Percentiles rank a stretch among this genome's conserved stretches.
Evolutionary conservation across 1,284 basidiomycete genomes (phyloP).

Genomic region (Microbotryum silenes-acaulis): DNA sequence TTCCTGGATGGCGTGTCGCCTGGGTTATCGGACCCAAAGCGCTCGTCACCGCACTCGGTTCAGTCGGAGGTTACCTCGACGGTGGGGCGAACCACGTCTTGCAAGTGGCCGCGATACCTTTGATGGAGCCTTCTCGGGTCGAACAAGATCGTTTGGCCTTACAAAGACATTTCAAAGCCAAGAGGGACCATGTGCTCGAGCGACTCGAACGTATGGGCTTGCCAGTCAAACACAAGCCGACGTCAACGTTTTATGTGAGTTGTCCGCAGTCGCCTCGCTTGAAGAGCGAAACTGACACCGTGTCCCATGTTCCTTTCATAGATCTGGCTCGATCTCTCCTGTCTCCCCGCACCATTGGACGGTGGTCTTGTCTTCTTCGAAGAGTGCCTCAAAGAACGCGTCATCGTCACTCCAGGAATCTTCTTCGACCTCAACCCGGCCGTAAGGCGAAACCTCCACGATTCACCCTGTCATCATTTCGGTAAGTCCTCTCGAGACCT

Average conservation of each 20-base stretch:
- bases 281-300: too few species aligned
- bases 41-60: constrained; percentile 73
- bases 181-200: constrained; percentile 78
- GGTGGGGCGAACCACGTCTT: constrained; percentile 42
- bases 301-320: constrained; percentile 54
- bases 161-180: constrained; percentile 66
- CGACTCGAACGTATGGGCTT: constrained; percentile 71
- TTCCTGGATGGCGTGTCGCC: constrained; percentile 78
- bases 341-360: constrained; percentile 69
- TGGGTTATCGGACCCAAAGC: constrained; percentile 95
- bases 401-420: constrained; percentile 6
- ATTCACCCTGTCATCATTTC: constrained; percentile 84
- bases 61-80: constrained; percentile 53
- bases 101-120: constrained; percentile 73
- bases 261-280: too few species aligned
- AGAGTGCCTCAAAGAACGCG: constrained; percentile 70
- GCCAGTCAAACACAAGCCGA: constrained; percentile 51
- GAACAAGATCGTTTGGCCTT: constrained; percentile 57
- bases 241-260: constrained; percentile 22
- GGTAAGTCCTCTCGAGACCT: constrained; percentile 29
- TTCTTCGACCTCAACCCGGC: constrained; percentile 64
- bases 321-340: constrained; percentile 79
- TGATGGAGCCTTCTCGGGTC: constrained; percentile 66
- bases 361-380: constrained; percentile 91
- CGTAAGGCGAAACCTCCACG: constrained; percentile 58